Evolutionary conservation across 2,329 filamentous ascomycete genomes (phyloP), one percentile per base, ranked within the genome.

Genomic region (Plectosphaerella plurivora): DNA sequence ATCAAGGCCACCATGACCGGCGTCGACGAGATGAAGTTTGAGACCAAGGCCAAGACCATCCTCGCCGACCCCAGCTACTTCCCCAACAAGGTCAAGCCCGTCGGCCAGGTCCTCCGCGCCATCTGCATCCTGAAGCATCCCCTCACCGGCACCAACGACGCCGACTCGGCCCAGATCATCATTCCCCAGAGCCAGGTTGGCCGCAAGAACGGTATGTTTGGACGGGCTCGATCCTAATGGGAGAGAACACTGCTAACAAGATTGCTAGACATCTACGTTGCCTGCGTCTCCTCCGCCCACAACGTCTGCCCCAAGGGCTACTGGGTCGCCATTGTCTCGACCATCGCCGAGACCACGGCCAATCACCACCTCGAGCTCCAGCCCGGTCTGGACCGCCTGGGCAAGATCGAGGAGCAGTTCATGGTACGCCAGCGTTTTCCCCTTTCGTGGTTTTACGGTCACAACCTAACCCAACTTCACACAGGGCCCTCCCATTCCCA

Each of bases 291-390:
- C 1, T 91, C 90, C 39, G 90, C 92, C 37, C 95, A 99, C 78
- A 97, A 96, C 65, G 95, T 99, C 63, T 97, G 93, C 77, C 94
- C 95, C 64, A 96, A 96, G 82, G 93, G 93, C 56, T 97, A 97
- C 83, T 99, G 95, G 79, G 91, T 99, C 63, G 94, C 94, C 63
- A 99, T 97, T 56, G 93, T 99, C 59, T 96, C 91, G 47, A 99
- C 94, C 55, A 97, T 99, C 66, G 91, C 94, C 58, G 95, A 99
- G 79, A 87, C 86, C 45, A 77, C 86, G 56, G 86, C 89, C 59
- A 97, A 99, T 81, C 92, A 96, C 74, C 94, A 99, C 73, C 79
- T 97, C 53, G 94, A 99, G 77, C 86, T 99, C 44, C 85, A 94
- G 73, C 86, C 92, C 28, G 94, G 93, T 65, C 86, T 97, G 60